Percentiles rank a stretch among this genome's conserved stretches.
phyloP scores from a whole-genome alignment of 78 protist genomes.

The Polysphondylium violaceum region DNA sequence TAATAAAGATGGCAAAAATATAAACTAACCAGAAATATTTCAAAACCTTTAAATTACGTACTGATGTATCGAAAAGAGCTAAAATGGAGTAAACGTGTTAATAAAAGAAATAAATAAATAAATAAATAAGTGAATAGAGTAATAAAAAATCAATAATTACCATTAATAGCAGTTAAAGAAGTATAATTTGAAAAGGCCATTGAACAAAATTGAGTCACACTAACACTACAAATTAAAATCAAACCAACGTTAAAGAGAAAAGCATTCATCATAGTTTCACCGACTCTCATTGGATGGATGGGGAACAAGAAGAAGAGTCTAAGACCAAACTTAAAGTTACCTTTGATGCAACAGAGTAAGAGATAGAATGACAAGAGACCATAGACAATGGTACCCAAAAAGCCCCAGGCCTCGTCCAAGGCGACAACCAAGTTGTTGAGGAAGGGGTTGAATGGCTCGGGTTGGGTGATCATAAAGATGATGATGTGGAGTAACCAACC shows the following conservation, averaged over 20 bases:
- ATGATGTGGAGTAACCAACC: conserved; percentile 91
- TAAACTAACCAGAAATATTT: conserved; percentile 82
- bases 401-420: conserved; percentile 88
- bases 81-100: neutral
- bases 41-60: conserved; percentile 37
- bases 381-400: conserved; percentile 89
- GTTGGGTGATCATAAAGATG: conserved; percentile 77
- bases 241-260: conserved; percentile 94
- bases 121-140: too few species aligned
- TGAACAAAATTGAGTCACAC: conserved; percentile 91
- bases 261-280: conserved; percentile 94
- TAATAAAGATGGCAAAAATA: conserved; percentile 60
- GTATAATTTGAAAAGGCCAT: conserved; percentile 87
- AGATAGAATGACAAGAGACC: conserved; percentile 91
- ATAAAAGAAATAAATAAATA: too few species aligned
- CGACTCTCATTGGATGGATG: conserved; percentile 92
- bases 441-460: conserved; percentile 80
- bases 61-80: conserved; percentile 36
- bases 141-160: too few species aligned
- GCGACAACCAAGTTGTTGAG: conserved; percentile 81
- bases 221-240: conserved; percentile 84
- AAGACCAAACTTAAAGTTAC: conserved; percentile 92
- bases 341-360: conserved; percentile 85
- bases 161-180: conserved; percentile 81
- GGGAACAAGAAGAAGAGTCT: conserved; percentile 87